Base-by-base conservation (phyloP, 495 filamentous ascomycete species). In the Collariella sp. region DNA sequence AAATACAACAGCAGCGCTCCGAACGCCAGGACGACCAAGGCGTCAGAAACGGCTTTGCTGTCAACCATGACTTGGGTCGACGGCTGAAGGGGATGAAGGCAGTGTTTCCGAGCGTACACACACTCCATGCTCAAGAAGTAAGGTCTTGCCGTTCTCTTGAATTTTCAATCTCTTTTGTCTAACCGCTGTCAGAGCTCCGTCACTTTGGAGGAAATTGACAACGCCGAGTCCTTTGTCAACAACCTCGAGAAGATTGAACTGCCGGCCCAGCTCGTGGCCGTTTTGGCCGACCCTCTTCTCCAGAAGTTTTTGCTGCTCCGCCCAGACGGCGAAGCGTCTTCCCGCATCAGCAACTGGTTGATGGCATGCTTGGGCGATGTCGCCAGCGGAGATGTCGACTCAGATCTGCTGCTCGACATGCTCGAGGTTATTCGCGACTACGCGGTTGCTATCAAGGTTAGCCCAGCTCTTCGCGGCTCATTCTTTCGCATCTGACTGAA, bases 181-280 rank as follows among this genome's bases (percentile, higher is more conserved):
- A n/a, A 62, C 40, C 11, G 29, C n/a, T 0, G 13, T 24, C 59
- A 85, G 79, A 65, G 72, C 23, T 82, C 83, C 1, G 69, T 85
- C 31, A 87, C 89, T 0, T 67, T 94, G 7, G 90, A 95, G 62
- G 89, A 93, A 57, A 78, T 94, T 38, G 84, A 88, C 52, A 80
- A 75, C 56, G 78, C 85, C 19, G 73, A 84, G 18, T 77, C 84
- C 54, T 86, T 96, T 59, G 81, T 90, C 15, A 76, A 80, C 18
- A 89, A 81, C 42, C 65, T 95, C 7, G 89, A 95, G 54, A 83
- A 77, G 57, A 83, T 96, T 33, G 86, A 91, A 61, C 68, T 88
- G 34, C 89, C 88, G 5, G 88, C 84, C 51, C 89, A 94, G 65
- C 74, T 93, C 2, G 82, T 88, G 22, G 88, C 90, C 7, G 80